Evolutionary conservation across 192 early-diverging fungal genomes (phyloP).

Genomic region (Cladochytrium replicatum): DNA sequence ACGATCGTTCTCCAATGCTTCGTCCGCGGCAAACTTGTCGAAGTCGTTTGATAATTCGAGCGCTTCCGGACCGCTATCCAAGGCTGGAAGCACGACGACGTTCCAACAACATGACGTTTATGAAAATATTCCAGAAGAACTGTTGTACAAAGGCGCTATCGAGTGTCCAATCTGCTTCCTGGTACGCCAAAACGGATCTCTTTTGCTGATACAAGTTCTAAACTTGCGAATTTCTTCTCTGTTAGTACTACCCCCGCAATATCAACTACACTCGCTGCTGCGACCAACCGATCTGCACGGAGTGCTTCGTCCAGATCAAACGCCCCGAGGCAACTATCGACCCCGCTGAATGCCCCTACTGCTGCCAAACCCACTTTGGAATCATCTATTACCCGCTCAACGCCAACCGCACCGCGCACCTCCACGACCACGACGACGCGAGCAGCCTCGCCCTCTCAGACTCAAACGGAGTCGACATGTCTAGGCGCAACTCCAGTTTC

Average conservation of each 20-base stretch:
- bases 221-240: too few relatives aligned
- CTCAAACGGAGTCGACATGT: background rate
- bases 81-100: too few relatives aligned
- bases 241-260: conserved; percentile 83
- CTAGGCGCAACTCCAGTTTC: background rate
- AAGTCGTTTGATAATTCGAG: too few relatives aligned
- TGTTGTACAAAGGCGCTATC: conserved; percentile 42
- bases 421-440: background rate
- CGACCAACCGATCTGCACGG: conserved; percentile 91
- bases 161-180: conserved; percentile 95
- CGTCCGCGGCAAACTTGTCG: too few relatives aligned
- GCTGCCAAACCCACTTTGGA: conserved; percentile 77
- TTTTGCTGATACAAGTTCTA: too few relatives aligned
- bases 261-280: conserved; percentile 91
- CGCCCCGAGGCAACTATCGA: conserved; percentile 59
- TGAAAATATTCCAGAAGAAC: too few relatives aligned
- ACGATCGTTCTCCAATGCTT: too few relatives aligned
- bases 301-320: conserved; percentile 95
- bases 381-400: conserved; percentile 49
- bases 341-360: conserved; percentile 77
- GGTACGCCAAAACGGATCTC: conserved; percentile 44
- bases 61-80: too few relatives aligned
- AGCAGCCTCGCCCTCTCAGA: background rate
- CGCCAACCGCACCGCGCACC: conserved; percentile 4
- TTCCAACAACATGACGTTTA: too few relatives aligned